Evolutionary conservation across 805 yeast genomes (phyloP), one percentile per base, ranked within the genome.

Genomic region (Saturnispora quitensis): DNA sequence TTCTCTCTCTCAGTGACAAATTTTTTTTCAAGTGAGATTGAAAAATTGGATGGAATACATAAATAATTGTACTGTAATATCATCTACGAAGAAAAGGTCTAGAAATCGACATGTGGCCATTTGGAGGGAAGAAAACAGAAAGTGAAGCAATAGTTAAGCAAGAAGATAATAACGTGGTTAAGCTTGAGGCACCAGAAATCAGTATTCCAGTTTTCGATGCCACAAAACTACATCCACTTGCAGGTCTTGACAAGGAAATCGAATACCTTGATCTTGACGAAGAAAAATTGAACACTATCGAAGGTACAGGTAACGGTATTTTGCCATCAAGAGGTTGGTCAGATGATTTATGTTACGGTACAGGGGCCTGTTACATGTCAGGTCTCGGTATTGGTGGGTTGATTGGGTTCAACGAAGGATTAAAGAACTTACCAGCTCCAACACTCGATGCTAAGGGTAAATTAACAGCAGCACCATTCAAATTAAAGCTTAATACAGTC

Each of bases 321-420:
- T 78, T 93, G 56, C 97, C 99, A 27, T 86, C 95, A n/a, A 83
- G 97, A 72, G 96, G 95, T 60, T 93, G 97, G 95, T 79, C 89
- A 15, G 99, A 93, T 68, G 98, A 93, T 72, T 76, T 93, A 58
- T 89, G 97, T 77, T 93, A 93, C 69, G 99, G 99, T 60, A 86
- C 98, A 10, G 99, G 99, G 69, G 82, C 96, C 6, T 89, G 89
- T 49, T 93, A 93, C 66, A 75, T 93, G 59, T 60, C 86, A 33
- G 95, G 96, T 43, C 76, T 93, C 58, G 95, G 95, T 35, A 55
- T 81, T 43, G 99, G 99, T 70, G 99, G 99, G 54, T 70, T 82
- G 13, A 84, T 81, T 62, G 99, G 99, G 54, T 72, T 90, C 55
- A 78, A 81, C 54, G 97, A 91, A 69, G 98, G 99, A 56, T 62